Evolutionary conservation across 2,329 filamentous ascomycete species (phyloP), one percentile per base, ranked within the genome.

Genomic region (Thelonectria discophora): DNA sequence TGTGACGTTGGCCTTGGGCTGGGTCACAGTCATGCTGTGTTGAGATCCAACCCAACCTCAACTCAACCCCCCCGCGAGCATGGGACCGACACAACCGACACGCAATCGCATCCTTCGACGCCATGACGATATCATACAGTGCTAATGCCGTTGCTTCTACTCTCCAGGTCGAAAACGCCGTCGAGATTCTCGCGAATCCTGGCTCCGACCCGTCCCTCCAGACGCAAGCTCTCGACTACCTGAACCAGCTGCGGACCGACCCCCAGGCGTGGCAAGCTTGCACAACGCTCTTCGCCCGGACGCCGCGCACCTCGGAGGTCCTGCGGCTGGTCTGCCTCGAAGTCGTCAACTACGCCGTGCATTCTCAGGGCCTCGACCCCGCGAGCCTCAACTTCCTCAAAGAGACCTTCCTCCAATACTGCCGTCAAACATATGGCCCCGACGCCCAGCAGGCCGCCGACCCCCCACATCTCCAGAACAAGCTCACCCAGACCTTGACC

Each of bases 401-500:
- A 76, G 89, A 95, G 69, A 90, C 88, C 46, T 81, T 99, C 67
- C 83, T 97, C 79, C 86, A 87, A 69, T 97, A 98, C 77, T 85
- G 95, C 63, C 87, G 87, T 67, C 86, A 90, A 70, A 88, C 86
- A 50, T 98, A 97, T 76, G 86, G 88, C 55, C 81, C 84, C 40
- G 81, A 81, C 34, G 77, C 81, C 10, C 83, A 85, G 57, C 84
- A 85, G 60, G 81, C 83, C 60, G 79, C 89, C 65, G 95, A 99
- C 75, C 87, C 89, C 9, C 77, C 87, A 21, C 86, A 87, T 67
- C 89, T 99, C 45, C 94, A 98, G 79, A 99, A 98, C 81, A 99
- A 99, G 80, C 87, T 99, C 68, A 94, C 94, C 47, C 95, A 99
- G 80, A 97, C 94, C 12, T 81, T 99, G 71, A 99, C 95, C 10